These are phyloP conservation scores for Solanum hybrid DNA, from an alignment of 305 asterid genomes.

Conservation along the genomic window DNA sequence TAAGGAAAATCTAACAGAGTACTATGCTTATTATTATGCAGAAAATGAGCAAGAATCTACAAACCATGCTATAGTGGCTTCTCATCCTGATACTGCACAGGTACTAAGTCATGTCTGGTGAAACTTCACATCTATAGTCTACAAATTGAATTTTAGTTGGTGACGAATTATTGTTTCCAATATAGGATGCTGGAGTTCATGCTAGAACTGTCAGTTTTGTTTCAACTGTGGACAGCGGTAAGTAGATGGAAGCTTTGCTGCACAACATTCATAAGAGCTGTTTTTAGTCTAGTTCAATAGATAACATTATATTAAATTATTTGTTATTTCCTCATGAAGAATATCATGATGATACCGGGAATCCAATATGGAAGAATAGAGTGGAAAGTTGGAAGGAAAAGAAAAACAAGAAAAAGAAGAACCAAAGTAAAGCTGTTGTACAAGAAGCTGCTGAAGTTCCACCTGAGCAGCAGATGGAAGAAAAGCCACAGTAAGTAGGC, in stretches of 20 bases:
- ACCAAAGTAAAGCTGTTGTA: conserved; percentile 32
- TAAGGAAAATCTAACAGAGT: neutral
- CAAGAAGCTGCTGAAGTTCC: conserved; percentile 51
- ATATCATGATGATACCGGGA: conserved; percentile 66
- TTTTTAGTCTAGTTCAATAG: neutral
- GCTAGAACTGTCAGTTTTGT: conserved; percentile 85
- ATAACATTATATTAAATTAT: neutral
- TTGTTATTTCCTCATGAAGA: conserved; percentile 28
- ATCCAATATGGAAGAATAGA: conserved; percentile 97
- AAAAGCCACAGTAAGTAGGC: conserved; percentile 54
- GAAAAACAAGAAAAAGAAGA: conserved; percentile 71
- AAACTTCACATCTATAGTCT: neutral
- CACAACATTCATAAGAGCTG: neutral
- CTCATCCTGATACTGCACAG: conserved; percentile 32
- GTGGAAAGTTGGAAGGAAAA: conserved; percentile 98
- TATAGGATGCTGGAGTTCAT: conserved; percentile 78
- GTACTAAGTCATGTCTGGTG: conserved; percentile 16
- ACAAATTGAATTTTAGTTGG: neutral
- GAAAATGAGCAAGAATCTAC: conserved; percentile 30
- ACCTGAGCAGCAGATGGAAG: conserved; percentile 73
- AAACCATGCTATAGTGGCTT: conserved; percentile 24
- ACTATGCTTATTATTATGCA: neutral
- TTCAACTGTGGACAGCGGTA: conserved; percentile 91
- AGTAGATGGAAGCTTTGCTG: conserved; percentile 20
- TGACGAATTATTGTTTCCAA: neutral